Percentiles rank a stretch among this genome's conserved stretches.
These are phyloP conservation scores for Dentipellis fragilis DNA, from an alignment of 768 basidiomycete genomes.

Conservation along the genomic window DNA sequence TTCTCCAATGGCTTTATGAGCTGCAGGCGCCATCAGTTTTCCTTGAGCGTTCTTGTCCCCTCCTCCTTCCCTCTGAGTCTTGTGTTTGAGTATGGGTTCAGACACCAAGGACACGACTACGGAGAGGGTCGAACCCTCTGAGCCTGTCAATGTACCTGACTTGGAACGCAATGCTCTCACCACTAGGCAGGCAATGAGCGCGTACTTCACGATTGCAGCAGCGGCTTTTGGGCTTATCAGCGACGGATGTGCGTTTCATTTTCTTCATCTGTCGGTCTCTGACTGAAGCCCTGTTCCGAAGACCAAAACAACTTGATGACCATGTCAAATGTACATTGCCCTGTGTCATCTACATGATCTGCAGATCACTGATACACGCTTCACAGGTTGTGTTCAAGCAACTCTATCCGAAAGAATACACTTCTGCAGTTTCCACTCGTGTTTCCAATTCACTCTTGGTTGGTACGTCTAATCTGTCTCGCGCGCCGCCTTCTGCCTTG, in stretches of 20 bases:
- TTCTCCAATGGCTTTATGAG: too few species aligned
- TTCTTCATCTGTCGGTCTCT: neutral
- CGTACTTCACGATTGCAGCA: constrained; percentile 54
- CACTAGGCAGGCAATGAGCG: constrained; percentile 34
- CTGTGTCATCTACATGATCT: neutral
- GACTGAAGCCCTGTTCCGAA: constrained; percentile 15
- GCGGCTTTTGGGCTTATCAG: constrained; percentile 58
- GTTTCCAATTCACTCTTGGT: constrained; percentile 65
- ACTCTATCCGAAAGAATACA: constrained; percentile 57
- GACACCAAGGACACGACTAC: too few species aligned
- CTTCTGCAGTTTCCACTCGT: constrained; percentile 48
- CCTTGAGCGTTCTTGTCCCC: too few species aligned
- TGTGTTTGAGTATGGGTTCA: too few species aligned
- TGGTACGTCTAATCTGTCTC: constrained; percentile 28
- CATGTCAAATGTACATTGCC: constrained; percentile 43
- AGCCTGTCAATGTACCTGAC: too few species aligned
- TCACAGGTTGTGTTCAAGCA: constrained; percentile 52
- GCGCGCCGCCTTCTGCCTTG: neutral
- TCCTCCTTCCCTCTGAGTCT: too few species aligned
- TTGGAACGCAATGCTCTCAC: too few species aligned
- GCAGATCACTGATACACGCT: constrained; percentile 5
- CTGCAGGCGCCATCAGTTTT: too few species aligned
- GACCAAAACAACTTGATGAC: constrained; percentile 69
- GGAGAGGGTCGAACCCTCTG: too few species aligned
- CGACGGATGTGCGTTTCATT: constrained; percentile 39